A percentile compares a stretch with the other conserved stretches of the same genome.
Conservation (phyloP, 345 rosid genomes). For the Eucalyptus fibrosa region DNA sequence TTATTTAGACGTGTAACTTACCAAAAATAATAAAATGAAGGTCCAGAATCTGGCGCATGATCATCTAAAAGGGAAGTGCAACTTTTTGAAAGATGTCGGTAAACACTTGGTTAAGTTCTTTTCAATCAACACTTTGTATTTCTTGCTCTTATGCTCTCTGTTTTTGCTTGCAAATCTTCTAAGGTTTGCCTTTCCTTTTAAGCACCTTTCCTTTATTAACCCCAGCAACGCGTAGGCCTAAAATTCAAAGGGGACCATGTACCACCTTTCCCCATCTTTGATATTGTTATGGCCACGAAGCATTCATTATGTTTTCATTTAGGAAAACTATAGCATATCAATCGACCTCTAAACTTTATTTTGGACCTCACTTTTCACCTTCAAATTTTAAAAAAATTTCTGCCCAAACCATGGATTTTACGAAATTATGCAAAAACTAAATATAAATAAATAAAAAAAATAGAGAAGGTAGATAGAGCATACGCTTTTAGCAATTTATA, state of each 20-base stretch:
- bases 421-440: neutral
- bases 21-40: neutral
- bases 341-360: no score
- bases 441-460: no score
- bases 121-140: neutral
- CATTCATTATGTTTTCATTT: neutral
- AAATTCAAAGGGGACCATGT: neutral
- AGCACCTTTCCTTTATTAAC: neutral
- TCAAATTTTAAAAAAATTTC: neutral
- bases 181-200: neutral
- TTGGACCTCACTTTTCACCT: neutral
- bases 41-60: neutral
- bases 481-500: neutral
- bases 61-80: neutral
- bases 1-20: neutral
- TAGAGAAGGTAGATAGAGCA: neutral
- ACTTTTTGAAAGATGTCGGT: neutral
- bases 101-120: neutral
- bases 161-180: neutral
- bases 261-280: neutral
- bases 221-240: neutral
- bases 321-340: no score
- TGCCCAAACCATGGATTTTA: neutral
- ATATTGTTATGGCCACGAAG: neutral
- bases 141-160: neutral